Evolutionary conservation across 2,329 filamentous ascomycete species (phyloP).

Genomic region (Calonectria fujianensis): DNA sequence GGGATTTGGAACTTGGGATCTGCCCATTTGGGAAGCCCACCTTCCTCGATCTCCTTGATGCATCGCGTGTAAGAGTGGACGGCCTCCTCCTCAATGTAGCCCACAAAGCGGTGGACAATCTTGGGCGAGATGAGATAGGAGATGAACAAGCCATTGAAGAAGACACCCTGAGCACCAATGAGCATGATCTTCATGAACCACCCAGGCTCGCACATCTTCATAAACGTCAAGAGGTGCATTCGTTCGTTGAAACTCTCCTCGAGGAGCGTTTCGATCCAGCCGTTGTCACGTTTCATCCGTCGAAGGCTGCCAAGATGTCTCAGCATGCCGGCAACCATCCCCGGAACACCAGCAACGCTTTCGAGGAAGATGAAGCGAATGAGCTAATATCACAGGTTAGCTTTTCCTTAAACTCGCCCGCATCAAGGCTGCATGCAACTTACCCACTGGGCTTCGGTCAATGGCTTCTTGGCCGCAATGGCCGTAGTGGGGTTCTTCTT

Average conservation of each 20-base stretch:
- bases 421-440: constrained; percentile 44
- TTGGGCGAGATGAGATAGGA: constrained; percentile 90
- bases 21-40: constrained; percentile 88
- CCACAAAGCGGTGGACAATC: constrained; percentile 95
- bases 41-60: constrained; percentile 89
- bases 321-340: constrained; percentile 97
- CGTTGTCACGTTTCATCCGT: constrained; percentile 92
- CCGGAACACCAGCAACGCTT: constrained; percentile 94
- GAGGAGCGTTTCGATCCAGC: constrained; percentile 95
- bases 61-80: constrained; percentile 96
- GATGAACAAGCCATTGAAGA: constrained; percentile 95
- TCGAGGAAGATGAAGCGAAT: constrained; percentile 95
- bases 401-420: neutral
- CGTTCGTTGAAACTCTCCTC: constrained; percentile 95
- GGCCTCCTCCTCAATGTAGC: constrained; percentile 97
- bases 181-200: constrained; percentile 96
- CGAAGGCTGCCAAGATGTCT: constrained; percentile 90
- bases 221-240: constrained; percentile 94
- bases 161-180: constrained; percentile 93
- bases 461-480: constrained; percentile 71
- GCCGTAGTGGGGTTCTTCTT: constrained; percentile 74
- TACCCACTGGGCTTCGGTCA: constrained; percentile 91
- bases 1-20: constrained; percentile 83
- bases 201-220: constrained; percentile 86
- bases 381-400: constrained; percentile 66